Percentiles rank a stretch among this genome's conserved stretches.
Evolutionary conservation across 1,139 yeast genomes (phyloP).

Genomic region (Yamadazyma dendronema): DNA sequence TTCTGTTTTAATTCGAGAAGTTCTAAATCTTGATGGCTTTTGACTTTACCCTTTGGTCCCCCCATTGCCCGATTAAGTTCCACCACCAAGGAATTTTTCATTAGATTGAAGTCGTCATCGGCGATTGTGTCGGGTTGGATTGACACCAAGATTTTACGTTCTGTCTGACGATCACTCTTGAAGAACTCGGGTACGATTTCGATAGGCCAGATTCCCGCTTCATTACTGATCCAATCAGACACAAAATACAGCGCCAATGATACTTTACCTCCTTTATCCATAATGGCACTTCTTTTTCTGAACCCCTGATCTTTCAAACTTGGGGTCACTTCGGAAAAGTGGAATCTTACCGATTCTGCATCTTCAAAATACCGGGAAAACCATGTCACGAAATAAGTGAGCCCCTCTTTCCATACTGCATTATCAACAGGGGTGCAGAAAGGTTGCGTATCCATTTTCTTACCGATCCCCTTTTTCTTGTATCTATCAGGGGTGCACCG

Average conservation of each 20-base stretch:
- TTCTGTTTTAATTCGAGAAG: constrained; percentile 36
- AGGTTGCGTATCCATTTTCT: constrained; percentile 60
- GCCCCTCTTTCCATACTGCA: constrained; percentile 51
- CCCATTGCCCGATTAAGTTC: constrained; percentile 43
- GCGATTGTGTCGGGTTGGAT: constrained; percentile 67
- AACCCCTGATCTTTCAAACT: constrained; percentile 53
- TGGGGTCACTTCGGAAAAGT: constrained; percentile 64
- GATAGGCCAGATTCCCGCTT: constrained; percentile 63
- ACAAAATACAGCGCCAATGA: constrained; percentile 55
- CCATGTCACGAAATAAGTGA: constrained; percentile 79
- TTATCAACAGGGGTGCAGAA: constrained; percentile 79
- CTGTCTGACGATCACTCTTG: constrained; percentile 34
- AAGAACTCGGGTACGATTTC: constrained; percentile 64
- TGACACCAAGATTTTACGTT: constrained; percentile 52
- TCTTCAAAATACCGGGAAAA: constrained; percentile 59
- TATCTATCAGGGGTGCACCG: constrained; percentile 83
- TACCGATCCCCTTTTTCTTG: constrained; percentile 60
- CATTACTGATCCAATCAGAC: constrained; percentile 69
- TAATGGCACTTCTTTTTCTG: constrained; percentile 40
- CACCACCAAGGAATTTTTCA: constrained; percentile 51
- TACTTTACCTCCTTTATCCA: constrained; percentile 39
- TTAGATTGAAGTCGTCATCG: constrained; percentile 64
- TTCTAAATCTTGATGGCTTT: constrained; percentile 44
- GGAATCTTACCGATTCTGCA: constrained; percentile 61
- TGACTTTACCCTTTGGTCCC: not conserved